Evolutionary conservation across 2,329 filamentous ascomycete species (phyloP).

Genomic region (Cladosporium sp.): DNA sequence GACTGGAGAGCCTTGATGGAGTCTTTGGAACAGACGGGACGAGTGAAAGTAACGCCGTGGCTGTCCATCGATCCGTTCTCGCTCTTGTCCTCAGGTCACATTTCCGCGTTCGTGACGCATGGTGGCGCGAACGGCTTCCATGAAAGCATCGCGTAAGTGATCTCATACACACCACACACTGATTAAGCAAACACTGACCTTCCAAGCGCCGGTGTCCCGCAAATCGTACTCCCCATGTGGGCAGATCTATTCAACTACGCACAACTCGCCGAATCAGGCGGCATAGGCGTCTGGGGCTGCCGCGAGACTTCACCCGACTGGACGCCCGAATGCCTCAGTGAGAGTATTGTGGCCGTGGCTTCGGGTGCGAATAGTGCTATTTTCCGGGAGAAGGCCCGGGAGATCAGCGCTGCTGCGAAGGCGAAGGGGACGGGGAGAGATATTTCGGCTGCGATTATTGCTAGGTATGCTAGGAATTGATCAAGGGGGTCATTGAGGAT

Average conservation of each 20-base stretch:
- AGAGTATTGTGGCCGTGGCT: constrained; percentile 1
- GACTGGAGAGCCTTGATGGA: constrained; percentile 3
- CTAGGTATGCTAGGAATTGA: neutral
- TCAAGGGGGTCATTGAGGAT: no score
- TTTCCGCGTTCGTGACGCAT: constrained; percentile 1
- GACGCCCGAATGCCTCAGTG: constrained; percentile 2
- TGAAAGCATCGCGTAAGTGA: constrained; percentile 8
- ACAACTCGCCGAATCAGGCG: constrained; percentile 5
- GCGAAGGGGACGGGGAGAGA: constrained; percentile 1
- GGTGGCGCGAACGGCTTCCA: constrained; percentile 5
- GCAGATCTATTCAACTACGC: constrained; percentile 8
- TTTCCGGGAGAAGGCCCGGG: neutral
- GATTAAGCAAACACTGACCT: neutral
- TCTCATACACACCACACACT: neutral
- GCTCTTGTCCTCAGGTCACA: neutral
- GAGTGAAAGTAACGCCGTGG: constrained; percentile 4
- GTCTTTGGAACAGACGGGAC: constrained; percentile 1
- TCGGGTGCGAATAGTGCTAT: neutral
- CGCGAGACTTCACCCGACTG: constrained; percentile 8
- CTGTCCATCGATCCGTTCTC: constrained; percentile 1
- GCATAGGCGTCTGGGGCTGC: constrained; percentile 6
- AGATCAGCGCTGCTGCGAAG: neutral
- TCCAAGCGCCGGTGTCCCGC: constrained; percentile 6
- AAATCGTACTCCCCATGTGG: constrained; percentile 6
- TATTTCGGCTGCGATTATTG: neutral